These are phyloP conservation scores for Phaffomyces antillensis DNA, from an alignment of 805 yeast species.

Conservation along the genomic window DNA sequence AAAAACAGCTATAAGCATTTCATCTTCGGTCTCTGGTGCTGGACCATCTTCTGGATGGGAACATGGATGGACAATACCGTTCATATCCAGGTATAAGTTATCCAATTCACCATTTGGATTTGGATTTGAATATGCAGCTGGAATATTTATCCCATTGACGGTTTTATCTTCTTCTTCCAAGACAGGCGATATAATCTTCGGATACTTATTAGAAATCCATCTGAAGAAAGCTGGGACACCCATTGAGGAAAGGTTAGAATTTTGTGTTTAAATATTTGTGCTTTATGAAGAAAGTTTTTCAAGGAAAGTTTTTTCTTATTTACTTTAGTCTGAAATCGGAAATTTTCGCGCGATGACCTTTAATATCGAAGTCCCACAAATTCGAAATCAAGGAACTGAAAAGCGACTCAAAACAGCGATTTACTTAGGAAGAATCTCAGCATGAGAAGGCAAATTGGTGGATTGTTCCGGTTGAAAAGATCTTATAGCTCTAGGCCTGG, in stretches of 20 bases:
- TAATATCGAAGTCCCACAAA: neutral
- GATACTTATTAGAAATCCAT: conserved; percentile 91
- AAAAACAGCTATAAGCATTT: conserved; percentile 91
- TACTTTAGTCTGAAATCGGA: neutral
- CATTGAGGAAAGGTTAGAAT: conserved; percentile 31
- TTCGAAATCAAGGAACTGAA: neutral
- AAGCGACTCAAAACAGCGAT: neutral
- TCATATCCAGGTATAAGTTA: conserved; percentile 92
- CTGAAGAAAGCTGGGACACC: conserved; percentile 98
- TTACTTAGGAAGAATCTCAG: neutral
- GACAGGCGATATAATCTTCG: conserved; percentile 89
- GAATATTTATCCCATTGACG: conserved; percentile 56
- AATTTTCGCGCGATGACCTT: conserved; percentile 1
- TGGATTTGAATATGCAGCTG: conserved; percentile 61
- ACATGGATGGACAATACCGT: conserved; percentile 98
- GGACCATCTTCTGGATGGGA: conserved; percentile 97
- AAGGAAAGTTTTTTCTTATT: neutral
- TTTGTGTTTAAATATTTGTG: neutral
- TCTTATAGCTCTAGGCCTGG: neutral
- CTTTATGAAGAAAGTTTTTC: neutral
- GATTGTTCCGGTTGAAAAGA: neutral
- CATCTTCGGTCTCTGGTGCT: conserved; percentile 94
- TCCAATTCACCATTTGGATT: conserved; percentile 96
- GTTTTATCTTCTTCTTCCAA: conserved; percentile 59
- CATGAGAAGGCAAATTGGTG: neutral